Evolutionary conservation across 2,329 filamentous ascomycete genomes (phyloP), one percentile per base, ranked within the genome.

Genomic region (Fusarium temperatum): DNA sequence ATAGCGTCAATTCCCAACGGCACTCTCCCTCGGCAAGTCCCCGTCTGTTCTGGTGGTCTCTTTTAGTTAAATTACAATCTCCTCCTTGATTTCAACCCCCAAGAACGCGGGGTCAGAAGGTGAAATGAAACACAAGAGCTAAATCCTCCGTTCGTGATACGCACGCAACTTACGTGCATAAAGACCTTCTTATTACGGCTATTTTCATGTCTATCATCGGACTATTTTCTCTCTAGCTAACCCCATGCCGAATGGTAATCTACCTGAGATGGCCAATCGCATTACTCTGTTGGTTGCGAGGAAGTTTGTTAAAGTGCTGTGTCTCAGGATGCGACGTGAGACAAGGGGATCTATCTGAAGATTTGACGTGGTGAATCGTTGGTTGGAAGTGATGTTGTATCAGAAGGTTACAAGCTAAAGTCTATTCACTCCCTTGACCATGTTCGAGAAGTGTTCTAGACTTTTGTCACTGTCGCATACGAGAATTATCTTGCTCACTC

Each of bases 121-220:
- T n/a, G 11, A 42, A 69, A 44, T 55, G 55, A 45, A 68, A 68
- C 48, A 35, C 39, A 44, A 48, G 60, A 44, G 41, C 36, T 50
- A 63, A 50, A 41, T n/a, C 36, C 32, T 30, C 28, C 36, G 53
- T 47, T 54, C 42, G 47, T 68, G 63, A 68, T 68, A 68, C 39
- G 63, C 44, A 67, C 51, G 45, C 44, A 60, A 68, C 42, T 68
- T 63, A 44, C 55, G 30, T 63, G 66, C 57, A 69, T 64, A 41
- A 60, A 20, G 18, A 45, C 67, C 66, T 70, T 42, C 67, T 70
- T 58, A 6, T 65, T 70, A 36, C 14, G 69, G 69, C 24, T 6
- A 69, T 57, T 60, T 54, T 9, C n/a, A 12, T 42, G 66, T 41
- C 32, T 28, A 70, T 70, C 64, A 72, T 41, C 51, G 15, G 26